Evolutionary conservation across 108 stramenopile species (phyloP), one percentile per base, ranked within the genome.

Genomic region (Cyclostephanos tholiformis): DNA sequence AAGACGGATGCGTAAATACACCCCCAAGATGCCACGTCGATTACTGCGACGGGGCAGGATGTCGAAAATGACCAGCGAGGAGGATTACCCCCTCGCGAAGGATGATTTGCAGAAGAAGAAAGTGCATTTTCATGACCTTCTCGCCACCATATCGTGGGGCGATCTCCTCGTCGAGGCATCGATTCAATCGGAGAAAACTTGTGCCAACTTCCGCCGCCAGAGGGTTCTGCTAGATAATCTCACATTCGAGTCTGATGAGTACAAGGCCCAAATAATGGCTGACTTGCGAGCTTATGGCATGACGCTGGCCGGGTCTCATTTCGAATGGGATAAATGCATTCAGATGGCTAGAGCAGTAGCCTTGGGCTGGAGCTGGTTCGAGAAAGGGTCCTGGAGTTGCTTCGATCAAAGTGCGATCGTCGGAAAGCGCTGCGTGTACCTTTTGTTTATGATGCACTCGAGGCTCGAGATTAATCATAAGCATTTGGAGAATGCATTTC

Each of bases 301-400:
- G 46, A 69, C 72, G 23, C 67, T 80, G 4, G 41, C 59, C 23
- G 57, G 38, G 29, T 73, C 79, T 4, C 79, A 80, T 44, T 44
- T 46, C n/a, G 79, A 74, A 41, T 80, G 79, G 79, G 79, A 80
- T 74, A 66, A 65, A 20, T 74, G 72, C 67, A 80, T 80, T n/a
- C 72, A 74, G 55, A 80, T 80, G 79, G 79, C 72, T 16, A 43
- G 79, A 13, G 74, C 79, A 22, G 63, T 80, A 2, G 79, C 79
- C 19, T 48, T 80, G 38, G 79, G 72, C 10, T 80, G 79, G 79
- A 74, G 73, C 51, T 80, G 79, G 79, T 80, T 80, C 38, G 79
- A 80, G 63, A 46, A 68, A 41, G 79, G 79, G 23, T 74, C 72
- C 11, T 80, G 79, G 79, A 64, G 72, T 17, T 80, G 79, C 46